Evolutionary conservation across 176 grass and related monocot genomes (phyloP).

Genomic region (Oryza meyeriana): DNA sequence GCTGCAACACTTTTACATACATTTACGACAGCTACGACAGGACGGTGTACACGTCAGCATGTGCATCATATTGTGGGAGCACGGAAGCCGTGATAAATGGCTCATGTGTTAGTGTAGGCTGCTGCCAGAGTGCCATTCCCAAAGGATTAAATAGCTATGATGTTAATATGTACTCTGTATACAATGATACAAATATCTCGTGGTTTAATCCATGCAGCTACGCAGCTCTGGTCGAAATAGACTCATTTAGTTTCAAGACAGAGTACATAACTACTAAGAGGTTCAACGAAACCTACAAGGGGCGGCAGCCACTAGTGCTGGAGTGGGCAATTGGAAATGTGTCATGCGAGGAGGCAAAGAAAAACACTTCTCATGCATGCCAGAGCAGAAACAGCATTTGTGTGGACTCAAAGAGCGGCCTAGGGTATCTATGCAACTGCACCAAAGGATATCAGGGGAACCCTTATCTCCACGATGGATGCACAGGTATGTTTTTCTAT

Average conservation of each 20-base stretch:
- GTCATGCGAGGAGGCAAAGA: neutral
- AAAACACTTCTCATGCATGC: neutral
- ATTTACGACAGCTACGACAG: neutral
- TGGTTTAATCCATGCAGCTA: neutral
- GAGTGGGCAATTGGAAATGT: conserved; percentile 29
- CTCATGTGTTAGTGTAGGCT: conserved; percentile 20
- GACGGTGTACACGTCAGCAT: neutral
- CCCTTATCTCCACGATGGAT: conserved; percentile 34
- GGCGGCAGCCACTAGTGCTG: conserved; percentile 1
- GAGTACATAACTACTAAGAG: neutral
- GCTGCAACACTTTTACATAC: conserved; percentile 32
- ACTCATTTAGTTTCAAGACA: neutral
- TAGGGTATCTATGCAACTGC: conserved; percentile 31
- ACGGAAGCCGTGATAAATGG: neutral
- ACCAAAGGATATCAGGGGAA: conserved; percentile 27
- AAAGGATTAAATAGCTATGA: conserved; percentile 2
- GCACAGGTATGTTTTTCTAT: neutral
- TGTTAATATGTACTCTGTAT: neutral
- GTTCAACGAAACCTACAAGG: conserved; percentile 6
- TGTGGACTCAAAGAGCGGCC: neutral
- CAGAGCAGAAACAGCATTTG: neutral
- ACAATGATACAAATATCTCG: neutral
- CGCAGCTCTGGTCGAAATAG: neutral
- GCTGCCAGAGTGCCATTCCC: conserved; percentile 22
- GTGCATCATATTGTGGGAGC: conserved; percentile 2